Conservation (phyloP, 176 grass and related monocot genomes). For the Triticum turgidum region DNA sequence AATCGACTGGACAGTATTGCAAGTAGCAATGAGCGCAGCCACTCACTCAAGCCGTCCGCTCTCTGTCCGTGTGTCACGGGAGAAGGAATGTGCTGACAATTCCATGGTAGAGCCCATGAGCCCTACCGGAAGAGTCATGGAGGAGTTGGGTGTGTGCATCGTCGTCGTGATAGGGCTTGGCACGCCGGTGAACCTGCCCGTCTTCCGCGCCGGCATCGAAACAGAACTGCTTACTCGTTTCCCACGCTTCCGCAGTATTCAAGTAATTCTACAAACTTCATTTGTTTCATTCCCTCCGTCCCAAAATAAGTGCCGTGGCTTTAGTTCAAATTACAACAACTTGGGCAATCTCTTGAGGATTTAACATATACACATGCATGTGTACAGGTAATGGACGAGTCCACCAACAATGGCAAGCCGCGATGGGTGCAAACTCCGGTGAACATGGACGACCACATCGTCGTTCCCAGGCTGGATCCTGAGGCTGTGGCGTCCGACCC, state of each 20-base stretch:
- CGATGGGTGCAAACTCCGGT: not conserved
- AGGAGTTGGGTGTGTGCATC: too few species aligned
- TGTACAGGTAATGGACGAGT: not conserved
- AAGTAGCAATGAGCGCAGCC: too few species aligned
- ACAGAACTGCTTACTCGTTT: not conserved
- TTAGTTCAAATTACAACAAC: too few species aligned
- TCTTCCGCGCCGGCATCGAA: conserved; percentile 15
- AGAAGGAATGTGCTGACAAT: too few species aligned
- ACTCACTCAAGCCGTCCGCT: too few species aligned
- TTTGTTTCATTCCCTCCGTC: not conserved
- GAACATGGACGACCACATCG: not conserved
- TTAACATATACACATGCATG: not conserved
- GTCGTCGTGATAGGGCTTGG: too few species aligned
- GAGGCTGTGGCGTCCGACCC: not conserved
- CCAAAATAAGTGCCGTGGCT: too few species aligned
- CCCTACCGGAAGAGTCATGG: too few species aligned
- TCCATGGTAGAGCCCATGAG: too few species aligned
- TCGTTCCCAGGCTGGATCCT: not conserved
- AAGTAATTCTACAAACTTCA: not conserved
- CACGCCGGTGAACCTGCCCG: not conserved
- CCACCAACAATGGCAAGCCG: not conserved
- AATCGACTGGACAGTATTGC: too few species aligned
- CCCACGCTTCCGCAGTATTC: conserved; percentile 10
- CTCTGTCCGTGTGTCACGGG: too few species aligned
- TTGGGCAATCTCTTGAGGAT: too few species aligned